phyloP scores from a whole-genome alignment of 1,284 basidiomycete genomes.

The Rhodofomes roseus region DNA sequence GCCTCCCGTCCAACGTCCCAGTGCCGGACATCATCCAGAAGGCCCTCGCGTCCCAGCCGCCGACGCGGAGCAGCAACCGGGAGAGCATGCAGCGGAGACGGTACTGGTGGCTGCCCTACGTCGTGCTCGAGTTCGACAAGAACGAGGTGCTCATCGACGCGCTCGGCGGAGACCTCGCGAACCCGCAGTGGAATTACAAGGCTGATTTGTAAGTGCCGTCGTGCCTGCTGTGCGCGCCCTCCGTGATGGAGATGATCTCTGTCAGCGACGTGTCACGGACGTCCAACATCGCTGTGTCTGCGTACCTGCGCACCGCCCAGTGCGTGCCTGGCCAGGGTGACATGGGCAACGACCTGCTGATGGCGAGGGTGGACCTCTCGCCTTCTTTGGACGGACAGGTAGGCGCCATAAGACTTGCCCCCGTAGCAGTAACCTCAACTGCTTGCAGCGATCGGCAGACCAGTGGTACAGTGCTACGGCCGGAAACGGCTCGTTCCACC shows the following conservation, averaged over 20 bases:
- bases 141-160: constrained; percentile 98
- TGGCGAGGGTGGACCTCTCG: constrained; percentile 88
- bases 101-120: constrained; percentile 96
- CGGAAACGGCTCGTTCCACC: constrained; percentile 90
- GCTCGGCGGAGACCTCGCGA: constrained; percentile 81
- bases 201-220: constrained; percentile 81
- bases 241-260: constrained; percentile 8
- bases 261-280: constrained; percentile 80
- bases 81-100: constrained; percentile 89
- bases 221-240: background rate
- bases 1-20: constrained; percentile 68
- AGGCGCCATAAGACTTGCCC: constrained; percentile 27
- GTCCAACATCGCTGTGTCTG: constrained; percentile 87
- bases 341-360: constrained; percentile 90
- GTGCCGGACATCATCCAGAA: constrained; percentile 86
- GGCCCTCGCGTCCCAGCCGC: constrained; percentile 61
- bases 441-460: constrained; percentile 60
- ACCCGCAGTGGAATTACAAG: constrained; percentile 93
- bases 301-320: constrained; percentile 80
- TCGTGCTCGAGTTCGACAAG: constrained; percentile 99
- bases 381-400: constrained; percentile 82
- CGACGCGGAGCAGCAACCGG: constrained; percentile 62
- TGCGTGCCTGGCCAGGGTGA: constrained; percentile 69
- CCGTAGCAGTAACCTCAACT: constrained; percentile 2
- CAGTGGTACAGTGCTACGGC: constrained; percentile 89